Percentiles rank a stretch among this genome's conserved stretches.
Conservation (phyloP, 805 yeast species). For the Blastobotrys parvus region DNA sequence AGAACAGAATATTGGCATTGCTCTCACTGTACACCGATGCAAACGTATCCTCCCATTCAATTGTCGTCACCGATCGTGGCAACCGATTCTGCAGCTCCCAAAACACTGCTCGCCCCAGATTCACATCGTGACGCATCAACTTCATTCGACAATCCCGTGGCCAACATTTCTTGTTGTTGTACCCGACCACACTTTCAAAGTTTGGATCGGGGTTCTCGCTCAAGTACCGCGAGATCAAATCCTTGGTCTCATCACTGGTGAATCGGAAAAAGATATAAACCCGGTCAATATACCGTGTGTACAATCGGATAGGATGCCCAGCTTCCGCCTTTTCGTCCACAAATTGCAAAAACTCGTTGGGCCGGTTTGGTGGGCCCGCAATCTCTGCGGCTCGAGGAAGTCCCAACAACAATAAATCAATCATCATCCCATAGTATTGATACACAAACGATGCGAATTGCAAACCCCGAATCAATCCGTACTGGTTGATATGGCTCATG, state of each 20-base stretch:
- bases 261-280: slow-evolving; percentile 75
- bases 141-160: slow-evolving; percentile 89
- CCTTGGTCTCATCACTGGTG: slow-evolving; percentile 62
- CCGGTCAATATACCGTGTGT: slow-evolving; percentile 76
- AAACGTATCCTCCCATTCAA: slow-evolving; percentile 72
- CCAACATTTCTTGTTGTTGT: slow-evolving; percentile 89
- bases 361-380: slow-evolving; percentile 67
- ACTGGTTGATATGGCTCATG: slow-evolving; percentile 87
- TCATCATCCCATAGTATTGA: slow-evolving; percentile 81
- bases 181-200: slow-evolving; percentile 76
- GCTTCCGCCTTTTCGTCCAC: slow-evolving; percentile 49
- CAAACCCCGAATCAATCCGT: slow-evolving; percentile 80
- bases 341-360: slow-evolving; percentile 75
- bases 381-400: slow-evolving; percentile 77
- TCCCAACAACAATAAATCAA: slow-evolving; percentile 79
- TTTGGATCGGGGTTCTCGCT: slow-evolving; percentile 90
- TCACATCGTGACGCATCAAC: slow-evolving; percentile 82
- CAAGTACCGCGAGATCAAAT: slow-evolving; percentile 63
- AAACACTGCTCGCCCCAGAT: slow-evolving; percentile 81
- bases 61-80: slow-evolving; percentile 62
- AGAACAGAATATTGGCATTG: slow-evolving; percentile 78
- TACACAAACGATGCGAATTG: slow-evolving; percentile 84
- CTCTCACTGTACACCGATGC: slow-evolving; percentile 87
- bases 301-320: slow-evolving; percentile 68
- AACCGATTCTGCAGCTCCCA: slow-evolving; percentile 82